phyloP scores from a whole-genome alignment of 2,329 filamentous ascomycete species.

The Xylaria sp. region DNA sequence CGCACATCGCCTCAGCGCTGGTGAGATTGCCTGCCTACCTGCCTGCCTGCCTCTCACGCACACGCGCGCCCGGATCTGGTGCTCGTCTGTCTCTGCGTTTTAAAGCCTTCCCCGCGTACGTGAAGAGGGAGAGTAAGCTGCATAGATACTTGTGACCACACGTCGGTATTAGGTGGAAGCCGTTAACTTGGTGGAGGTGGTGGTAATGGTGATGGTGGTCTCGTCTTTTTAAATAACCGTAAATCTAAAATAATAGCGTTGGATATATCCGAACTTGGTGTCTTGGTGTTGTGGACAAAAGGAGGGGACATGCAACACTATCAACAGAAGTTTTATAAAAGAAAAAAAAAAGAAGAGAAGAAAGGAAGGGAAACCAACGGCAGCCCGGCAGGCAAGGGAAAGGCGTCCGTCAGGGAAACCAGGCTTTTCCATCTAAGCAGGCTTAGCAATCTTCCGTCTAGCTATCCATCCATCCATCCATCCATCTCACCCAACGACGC shows the following conservation, averaged over 20 bases:
- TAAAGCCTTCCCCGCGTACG: background rate
- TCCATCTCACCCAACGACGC: background rate
- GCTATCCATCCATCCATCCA: too few species aligned
- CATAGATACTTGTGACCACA: background rate
- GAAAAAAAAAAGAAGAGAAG: background rate
- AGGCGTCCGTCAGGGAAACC: background rate
- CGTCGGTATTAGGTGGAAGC: background rate
- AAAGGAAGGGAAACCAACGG: background rate
- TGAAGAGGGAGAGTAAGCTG: too few species aligned
- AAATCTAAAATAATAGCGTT: background rate
- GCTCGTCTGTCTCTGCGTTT: background rate
- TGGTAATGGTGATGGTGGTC: background rate
- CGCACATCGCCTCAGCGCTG: background rate
- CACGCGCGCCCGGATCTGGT: background rate
- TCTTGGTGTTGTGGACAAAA: background rate
- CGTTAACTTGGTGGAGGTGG: background rate
- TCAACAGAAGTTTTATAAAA: background rate
- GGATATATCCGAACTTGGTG: background rate
- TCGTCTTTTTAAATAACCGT: background rate
- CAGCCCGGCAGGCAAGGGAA: constrained; percentile 8
- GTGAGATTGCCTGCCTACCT: background rate
- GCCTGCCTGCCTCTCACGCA: background rate
- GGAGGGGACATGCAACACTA: constrained; percentile 4
- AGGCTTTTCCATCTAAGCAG: background rate
- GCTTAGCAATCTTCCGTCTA: too few species aligned